Conservation (phyloP, 1,284 basidiomycete genomes). For the Malassezia globosa region DNA sequence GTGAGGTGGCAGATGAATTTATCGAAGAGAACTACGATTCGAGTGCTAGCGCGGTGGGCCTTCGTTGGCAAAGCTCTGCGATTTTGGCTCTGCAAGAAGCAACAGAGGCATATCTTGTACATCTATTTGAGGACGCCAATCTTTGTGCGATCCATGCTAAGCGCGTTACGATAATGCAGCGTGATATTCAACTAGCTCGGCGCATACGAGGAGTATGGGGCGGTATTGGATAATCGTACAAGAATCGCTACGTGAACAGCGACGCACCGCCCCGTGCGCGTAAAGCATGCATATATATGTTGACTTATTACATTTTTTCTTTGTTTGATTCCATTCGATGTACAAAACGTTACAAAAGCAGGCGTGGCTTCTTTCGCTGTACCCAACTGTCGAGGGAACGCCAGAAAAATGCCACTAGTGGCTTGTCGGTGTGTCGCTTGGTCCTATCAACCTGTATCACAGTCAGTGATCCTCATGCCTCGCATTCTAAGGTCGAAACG, state of each 20-base stretch:
- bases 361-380: conserved; percentile 30
- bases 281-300: neutral
- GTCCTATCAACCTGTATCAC: conserved; percentile 29
- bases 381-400: conserved; percentile 77
- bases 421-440: conserved; percentile 80
- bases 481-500: conserved; percentile 21
- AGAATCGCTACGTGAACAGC: too few relatives aligned
- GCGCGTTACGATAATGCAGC: conserved; percentile 45
- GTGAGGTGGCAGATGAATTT: conserved; percentile 44
- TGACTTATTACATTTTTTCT: neutral
- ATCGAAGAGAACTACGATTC: conserved; percentile 34
- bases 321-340: too few relatives aligned
- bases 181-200: conserved; percentile 44
- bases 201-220: conserved; percentile 44
- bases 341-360: conserved; percentile 11
- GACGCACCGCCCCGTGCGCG: too few relatives aligned
- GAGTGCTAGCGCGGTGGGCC: conserved; percentile 27
- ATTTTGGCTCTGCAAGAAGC: conserved; percentile 46
- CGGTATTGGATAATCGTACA: conserved; percentile 31
- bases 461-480: neutral
- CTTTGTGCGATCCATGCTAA: conserved; percentile 44
- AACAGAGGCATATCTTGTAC: conserved; percentile 43
- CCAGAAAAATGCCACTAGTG: conserved; percentile 89
- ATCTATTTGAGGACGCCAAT: conserved; percentile 46
- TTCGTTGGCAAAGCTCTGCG: conserved; percentile 45